Base-by-base conservation (phyloP, 179 eudicot genomes). In the Carnegiea gigantea region DNA sequence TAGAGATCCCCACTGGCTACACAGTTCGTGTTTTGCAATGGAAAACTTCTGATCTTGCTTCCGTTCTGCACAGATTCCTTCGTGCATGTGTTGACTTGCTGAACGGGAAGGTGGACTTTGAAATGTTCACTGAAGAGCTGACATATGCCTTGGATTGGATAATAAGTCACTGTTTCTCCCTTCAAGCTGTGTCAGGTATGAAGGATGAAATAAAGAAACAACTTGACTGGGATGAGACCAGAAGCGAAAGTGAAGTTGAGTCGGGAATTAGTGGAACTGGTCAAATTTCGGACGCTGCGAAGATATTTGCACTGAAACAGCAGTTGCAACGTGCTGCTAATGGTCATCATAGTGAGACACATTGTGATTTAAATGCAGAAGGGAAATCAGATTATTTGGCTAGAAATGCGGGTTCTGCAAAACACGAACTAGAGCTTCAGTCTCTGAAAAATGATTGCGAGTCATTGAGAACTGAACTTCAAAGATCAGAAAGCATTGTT, bases 161-260 rank as follows among this genome's bases (percentile, higher is more conserved):
- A 48, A 67, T 94, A 62, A 92, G 87, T 83, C 92, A 91, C 75
- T 93, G 95, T 83, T 92, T 89, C 84, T 90, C 97, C 30, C 78
- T 91, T 87, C 92, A 91, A 82, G 98, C 90, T 82, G 95, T 89
- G 73, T 90, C 97, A 14, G 89, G 90, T 85, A 88, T 91, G 95
- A 92, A 87, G 80, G 90, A 93, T 44, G 84, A 75, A 7, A 87
- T 91, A 49, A 89, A 80, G 89, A 91, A 87, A 80, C 89, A 87
- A 49, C 79, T 89, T 48, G 91, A 88, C 68, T 92, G 90, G 90
- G 94, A 93, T 79, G 95, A 88, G 84, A 76, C 90, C 43, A 86
- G 46, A 72, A 90, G 90, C 82, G 94, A 90, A 84, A 88, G 85
- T 84, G 93, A 89, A 79, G 65, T 53, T 57, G 83, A 83, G 48